These are phyloP conservation scores for Leccinum uliginosum DNA, from an alignment of 768 basidiomycete genomes.

Conservation along the genomic window DNA sequence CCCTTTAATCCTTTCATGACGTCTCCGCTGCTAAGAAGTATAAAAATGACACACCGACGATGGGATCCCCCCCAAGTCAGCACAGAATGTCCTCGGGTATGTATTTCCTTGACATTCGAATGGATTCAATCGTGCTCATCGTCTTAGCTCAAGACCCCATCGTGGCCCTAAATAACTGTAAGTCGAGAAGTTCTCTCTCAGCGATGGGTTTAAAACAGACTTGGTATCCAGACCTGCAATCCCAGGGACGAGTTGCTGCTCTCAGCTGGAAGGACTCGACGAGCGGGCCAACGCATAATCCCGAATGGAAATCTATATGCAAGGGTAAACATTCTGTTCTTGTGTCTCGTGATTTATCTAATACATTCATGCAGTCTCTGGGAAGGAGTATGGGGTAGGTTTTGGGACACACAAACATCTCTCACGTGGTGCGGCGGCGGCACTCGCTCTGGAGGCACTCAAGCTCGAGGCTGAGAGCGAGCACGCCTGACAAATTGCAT, in stretches of 20 bases:
- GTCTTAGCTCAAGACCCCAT: conserved; percentile 25
- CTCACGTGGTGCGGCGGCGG: conserved; percentile 42
- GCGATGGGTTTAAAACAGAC: neutral
- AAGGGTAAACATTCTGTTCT: conserved; percentile 42
- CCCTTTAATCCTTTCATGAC: conserved; percentile 20
- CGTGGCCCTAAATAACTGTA: conserved; percentile 41
- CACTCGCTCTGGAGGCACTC: conserved; percentile 34
- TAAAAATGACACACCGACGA: conserved; percentile 23
- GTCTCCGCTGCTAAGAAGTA: conserved; percentile 21
- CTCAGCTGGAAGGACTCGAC: conserved; percentile 54
- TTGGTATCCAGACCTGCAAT: conserved; percentile 48
- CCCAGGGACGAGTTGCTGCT: conserved; percentile 34
- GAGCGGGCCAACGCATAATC: conserved; percentile 41
- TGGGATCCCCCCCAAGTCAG: conserved; percentile 13
- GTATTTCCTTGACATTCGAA: conserved; percentile 1
- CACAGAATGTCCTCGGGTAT: conserved; percentile 20
- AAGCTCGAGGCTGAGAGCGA: conserved; percentile 20
- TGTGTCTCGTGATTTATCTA: conserved; percentile 9
- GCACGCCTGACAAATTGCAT: conserved; percentile 9
- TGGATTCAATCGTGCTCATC: conserved; percentile 10
- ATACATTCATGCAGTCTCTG: conserved; percentile 41
- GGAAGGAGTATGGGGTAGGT: conserved; percentile 44
- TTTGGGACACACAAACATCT: conserved; percentile 48
- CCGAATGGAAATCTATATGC: conserved; percentile 54
- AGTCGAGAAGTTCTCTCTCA: conserved; percentile 7